These are phyloP conservation scores for Hanseniaspora lachancei DNA, from an alignment of 805 yeast genomes.

Conservation along the genomic window DNA sequence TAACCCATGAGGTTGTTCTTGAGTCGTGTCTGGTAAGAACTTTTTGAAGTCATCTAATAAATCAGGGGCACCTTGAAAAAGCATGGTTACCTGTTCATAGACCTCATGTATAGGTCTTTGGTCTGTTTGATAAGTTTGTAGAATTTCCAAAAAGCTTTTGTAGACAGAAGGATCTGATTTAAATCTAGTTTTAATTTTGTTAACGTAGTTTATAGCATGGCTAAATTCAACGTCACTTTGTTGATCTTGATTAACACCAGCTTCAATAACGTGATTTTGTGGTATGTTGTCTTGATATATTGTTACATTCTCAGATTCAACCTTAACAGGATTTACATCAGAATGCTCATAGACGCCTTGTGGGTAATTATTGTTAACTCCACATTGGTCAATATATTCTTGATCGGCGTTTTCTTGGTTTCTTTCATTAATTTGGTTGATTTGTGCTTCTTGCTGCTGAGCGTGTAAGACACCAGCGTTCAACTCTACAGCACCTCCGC, in stretches of 20 bases:
- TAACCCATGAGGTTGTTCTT: slow-evolving; percentile 14
- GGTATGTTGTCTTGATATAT: neutral
- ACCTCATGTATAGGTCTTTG: slow-evolving; percentile 92
- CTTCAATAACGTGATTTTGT: neutral
- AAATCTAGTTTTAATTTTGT: slow-evolving; percentile 87
- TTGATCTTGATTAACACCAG: slow-evolving; percentile 14
- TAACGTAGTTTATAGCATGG: slow-evolving; percentile 92
- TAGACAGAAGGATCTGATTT: slow-evolving; percentile 90
- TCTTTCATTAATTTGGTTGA: slow-evolving; percentile 17
- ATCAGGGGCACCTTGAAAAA: slow-evolving; percentile 90
- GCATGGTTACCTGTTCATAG: slow-evolving; percentile 76
- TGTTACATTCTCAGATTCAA: neutral
- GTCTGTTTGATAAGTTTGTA: slow-evolving; percentile 93
- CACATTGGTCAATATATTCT: slow-evolving; percentile 1
- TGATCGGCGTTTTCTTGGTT: slow-evolving; percentile 14
- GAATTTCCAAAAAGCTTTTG: slow-evolving; percentile 83
- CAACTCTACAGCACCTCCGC: slow-evolving; percentile 33
- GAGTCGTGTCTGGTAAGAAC: slow-evolving; percentile 64
- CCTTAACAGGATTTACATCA: neutral
- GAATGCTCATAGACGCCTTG: neutral
- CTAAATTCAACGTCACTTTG: slow-evolving; percentile 79
- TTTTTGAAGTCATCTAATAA: slow-evolving; percentile 87
- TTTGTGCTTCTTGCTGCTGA: slow-evolving; percentile 23
- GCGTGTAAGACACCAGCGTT: slow-evolving; percentile 18
- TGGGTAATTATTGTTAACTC: neutral